Conservation (phyloP, 768 basidiomycete genomes). For the Pholiota conissans region DNA sequence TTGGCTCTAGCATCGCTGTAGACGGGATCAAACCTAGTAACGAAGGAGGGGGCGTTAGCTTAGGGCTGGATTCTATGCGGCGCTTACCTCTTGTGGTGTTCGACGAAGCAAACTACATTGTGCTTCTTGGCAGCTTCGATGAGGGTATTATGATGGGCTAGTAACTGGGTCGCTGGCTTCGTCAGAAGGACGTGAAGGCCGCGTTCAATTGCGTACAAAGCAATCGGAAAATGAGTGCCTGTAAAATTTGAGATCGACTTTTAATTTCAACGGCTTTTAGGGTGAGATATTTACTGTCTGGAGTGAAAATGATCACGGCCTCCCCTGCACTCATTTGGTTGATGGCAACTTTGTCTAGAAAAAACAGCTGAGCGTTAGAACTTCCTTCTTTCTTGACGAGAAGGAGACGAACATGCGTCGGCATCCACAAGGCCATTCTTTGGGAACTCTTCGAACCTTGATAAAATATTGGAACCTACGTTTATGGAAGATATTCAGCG, state of each 20-base stretch:
- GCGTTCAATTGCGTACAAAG: constrained; percentile 81
- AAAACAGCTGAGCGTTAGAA: background rate
- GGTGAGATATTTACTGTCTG: constrained; percentile 62
- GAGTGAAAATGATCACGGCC: constrained; percentile 92
- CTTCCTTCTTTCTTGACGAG: background rate
- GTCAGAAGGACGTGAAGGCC: constrained; percentile 90
- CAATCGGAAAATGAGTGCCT: constrained; percentile 86
- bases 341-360: constrained; percentile 81
- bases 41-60: background rate
- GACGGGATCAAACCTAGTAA: constrained; percentile 75
- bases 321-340: constrained; percentile 76
- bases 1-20: constrained; percentile 89
- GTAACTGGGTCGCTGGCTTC: constrained; percentile 87
- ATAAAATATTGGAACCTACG: background rate
- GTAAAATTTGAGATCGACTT: constrained; percentile 3
- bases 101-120: constrained; percentile 88
- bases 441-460: constrained; percentile 80
- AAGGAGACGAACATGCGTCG: constrained; percentile 69
- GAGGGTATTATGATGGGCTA: constrained; percentile 79
- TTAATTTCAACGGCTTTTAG: background rate
- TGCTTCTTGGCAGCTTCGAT: constrained; percentile 76
- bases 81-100: constrained; percentile 83
- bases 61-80: background rate
- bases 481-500: background rate
- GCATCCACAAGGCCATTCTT: constrained; percentile 67